Conservation (phyloP, 2,329 filamentous ascomycete genomes). For the Paraconiothyrium brasiliense region DNA sequence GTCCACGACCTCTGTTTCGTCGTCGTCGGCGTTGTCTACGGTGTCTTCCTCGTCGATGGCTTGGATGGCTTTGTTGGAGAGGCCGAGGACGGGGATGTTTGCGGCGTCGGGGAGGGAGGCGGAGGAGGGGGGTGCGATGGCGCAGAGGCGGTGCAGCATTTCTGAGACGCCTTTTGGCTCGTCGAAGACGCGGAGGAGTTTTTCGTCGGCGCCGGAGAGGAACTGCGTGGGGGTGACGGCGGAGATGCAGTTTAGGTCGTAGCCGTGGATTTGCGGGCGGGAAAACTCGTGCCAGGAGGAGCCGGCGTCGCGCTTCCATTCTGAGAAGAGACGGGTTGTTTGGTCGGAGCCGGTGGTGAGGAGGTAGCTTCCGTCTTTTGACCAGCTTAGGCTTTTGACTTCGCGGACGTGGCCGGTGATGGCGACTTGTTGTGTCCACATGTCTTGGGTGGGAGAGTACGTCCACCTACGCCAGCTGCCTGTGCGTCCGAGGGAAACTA, state of each 20-base stretch:
- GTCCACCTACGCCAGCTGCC: slow-evolving; percentile 93
- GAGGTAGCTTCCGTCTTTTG: slow-evolving; percentile 81
- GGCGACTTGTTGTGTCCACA: slow-evolving; percentile 80
- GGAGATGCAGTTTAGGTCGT: slow-evolving; percentile 95
- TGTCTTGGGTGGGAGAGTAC: slow-evolving; percentile 66
- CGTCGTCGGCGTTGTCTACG: slow-evolving; percentile 53
- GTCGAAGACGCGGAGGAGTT: slow-evolving; percentile 94
- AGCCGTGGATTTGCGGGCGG: slow-evolving; percentile 95
- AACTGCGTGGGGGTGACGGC: slow-evolving; percentile 78
- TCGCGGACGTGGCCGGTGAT: slow-evolving; percentile 85
- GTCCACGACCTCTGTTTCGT: slow-evolving; percentile 64
- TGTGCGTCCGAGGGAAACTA: slow-evolving; percentile 86
- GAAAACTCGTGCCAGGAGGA: slow-evolving; percentile 94
- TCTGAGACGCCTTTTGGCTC: slow-evolving; percentile 84
- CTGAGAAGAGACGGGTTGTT: slow-evolving; percentile 85
- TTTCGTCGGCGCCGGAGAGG: slow-evolving; percentile 95
- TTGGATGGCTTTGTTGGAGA: slow-evolving; percentile 91
- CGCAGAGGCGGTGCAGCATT: slow-evolving; percentile 74
- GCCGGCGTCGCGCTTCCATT: slow-evolving; percentile 69
- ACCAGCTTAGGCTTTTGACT: slow-evolving; percentile 86
- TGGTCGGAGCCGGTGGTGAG: slow-evolving; percentile 92
- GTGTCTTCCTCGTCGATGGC: slow-evolving; percentile 56
- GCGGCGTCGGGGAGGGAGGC: slow-evolving; percentile 78
- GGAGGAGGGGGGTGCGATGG: slow-evolving; percentile 55
- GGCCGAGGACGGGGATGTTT: slow-evolving; percentile 91